These are phyloP conservation scores for Sextonia rubra DNA, from an alignment of 164 flowering plant genomes.

Conservation along the genomic window DNA sequence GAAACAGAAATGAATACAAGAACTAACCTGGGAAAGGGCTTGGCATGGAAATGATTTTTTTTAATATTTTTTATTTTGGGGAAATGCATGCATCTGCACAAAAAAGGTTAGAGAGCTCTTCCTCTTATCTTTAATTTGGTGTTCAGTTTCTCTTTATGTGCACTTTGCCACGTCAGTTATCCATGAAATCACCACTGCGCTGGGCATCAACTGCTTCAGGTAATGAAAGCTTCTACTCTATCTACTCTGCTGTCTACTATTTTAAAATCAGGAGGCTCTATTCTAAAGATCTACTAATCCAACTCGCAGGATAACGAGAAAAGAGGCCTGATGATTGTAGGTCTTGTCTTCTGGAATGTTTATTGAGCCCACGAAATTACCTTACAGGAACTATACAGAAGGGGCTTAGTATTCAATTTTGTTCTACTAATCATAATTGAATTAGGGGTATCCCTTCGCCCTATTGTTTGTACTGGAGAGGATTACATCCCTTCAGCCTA, in stretches of 20 bases:
- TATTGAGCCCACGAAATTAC: neutral
- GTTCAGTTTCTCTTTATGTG: conserved; percentile 62
- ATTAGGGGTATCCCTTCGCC: neutral
- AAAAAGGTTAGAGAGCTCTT: neutral
- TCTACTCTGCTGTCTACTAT: neutral
- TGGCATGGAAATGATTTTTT: too few species aligned
- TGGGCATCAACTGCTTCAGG: conserved; percentile 97
- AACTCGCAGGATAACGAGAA: conserved; percentile 76
- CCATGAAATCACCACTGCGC: conserved; percentile 83
- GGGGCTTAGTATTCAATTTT: neutral
- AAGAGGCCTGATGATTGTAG: conserved; percentile 66
- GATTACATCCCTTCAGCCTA: too few species aligned
- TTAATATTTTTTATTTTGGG: too few species aligned
- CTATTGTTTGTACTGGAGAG: neutral
- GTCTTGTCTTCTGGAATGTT: neutral
- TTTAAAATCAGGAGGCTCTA: neutral
- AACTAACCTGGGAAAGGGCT: too few species aligned
- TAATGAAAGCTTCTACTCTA: conserved; percentile 21
- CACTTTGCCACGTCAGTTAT: conserved; percentile 87
- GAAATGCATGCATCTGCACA: too few species aligned
- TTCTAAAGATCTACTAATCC: neutral
- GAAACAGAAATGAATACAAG: too few species aligned
- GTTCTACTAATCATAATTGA: neutral
- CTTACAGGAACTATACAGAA: neutral
- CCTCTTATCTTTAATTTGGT: conserved; percentile 18